Conservation (phyloP, 2,329 filamentous ascomycete genomes). For the Exophiala sideris region DNA sequence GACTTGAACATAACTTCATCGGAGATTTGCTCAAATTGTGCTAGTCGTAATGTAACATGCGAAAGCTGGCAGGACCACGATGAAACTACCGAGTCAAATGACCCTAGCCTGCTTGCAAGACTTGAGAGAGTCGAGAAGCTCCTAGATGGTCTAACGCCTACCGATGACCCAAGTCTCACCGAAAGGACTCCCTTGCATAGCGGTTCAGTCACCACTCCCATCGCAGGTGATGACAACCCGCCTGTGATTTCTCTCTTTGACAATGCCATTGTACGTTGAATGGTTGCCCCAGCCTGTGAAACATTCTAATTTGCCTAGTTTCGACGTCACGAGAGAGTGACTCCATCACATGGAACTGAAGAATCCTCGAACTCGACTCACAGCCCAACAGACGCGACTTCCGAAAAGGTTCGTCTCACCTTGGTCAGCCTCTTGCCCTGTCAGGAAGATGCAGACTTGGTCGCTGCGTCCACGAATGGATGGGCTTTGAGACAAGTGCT, state of each 20-base stretch:
- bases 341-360: neutral
- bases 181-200: neutral
- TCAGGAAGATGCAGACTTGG: constrained; percentile 33
- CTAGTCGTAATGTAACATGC: constrained; percentile 38
- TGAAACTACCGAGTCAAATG: neutral
- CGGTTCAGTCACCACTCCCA: constrained; percentile 1
- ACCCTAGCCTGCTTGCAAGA: constrained; percentile 1
- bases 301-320: neutral
- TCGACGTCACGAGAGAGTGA: constrained; percentile 22
- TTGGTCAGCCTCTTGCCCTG: constrained; percentile 1
- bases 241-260: constrained; percentile 8
- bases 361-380: neutral
- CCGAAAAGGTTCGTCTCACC: constrained; percentile 1
- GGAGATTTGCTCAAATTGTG: constrained; percentile 46
- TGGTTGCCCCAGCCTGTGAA: neutral
- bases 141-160: neutral
- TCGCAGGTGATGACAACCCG: neutral
- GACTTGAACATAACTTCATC: constrained; percentile 41
- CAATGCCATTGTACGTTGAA: neutral
- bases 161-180: neutral
- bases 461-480: constrained; percentile 32
- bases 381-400: neutral
- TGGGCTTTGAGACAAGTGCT: constrained; percentile 19
- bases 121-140: constrained; percentile 1
- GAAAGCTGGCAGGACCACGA: constrained; percentile 25